Percentiles rank a stretch among this genome's conserved stretches.
Conservation (phyloP, 2,329 filamentous ascomycete species). For the Colletotrichum lini region DNA sequence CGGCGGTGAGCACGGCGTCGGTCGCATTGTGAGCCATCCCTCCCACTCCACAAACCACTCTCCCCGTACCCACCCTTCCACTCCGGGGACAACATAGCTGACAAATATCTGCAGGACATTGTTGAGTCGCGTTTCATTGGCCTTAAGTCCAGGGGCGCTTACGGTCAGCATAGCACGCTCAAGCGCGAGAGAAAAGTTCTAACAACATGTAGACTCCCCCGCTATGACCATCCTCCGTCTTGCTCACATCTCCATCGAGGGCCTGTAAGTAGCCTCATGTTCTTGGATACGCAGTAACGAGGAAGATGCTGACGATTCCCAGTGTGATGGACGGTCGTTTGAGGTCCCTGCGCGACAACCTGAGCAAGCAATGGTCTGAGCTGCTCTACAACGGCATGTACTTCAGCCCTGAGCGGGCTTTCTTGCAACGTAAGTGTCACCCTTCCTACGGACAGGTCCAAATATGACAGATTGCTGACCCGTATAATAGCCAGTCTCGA, state of each 20-base stretch:
- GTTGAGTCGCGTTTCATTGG: constrained; percentile 63
- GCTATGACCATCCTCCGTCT: constrained; percentile 47
- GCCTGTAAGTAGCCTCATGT: constrained; percentile 52
- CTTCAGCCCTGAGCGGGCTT: constrained; percentile 61
- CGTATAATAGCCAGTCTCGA: constrained; percentile 32
- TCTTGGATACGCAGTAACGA: too few species aligned
- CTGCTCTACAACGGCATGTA: constrained; percentile 64
- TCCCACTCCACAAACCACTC: constrained; percentile 51
- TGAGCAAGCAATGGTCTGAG: constrained; percentile 56
- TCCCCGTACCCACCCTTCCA: neutral
- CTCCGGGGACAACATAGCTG: neutral
- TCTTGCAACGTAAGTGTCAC: constrained; percentile 34
- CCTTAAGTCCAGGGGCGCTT: constrained; percentile 68
- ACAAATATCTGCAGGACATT: constrained; percentile 45
- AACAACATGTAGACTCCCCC: constrained; percentile 41
- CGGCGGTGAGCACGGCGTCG: constrained; percentile 75
- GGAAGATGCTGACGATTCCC: neutral
- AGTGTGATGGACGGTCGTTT: constrained; percentile 68
- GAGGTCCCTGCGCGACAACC: constrained; percentile 67
- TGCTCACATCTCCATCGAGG: constrained; percentile 65
- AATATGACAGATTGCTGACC: neutral
- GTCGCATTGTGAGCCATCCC: constrained; percentile 74
- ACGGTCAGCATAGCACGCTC: constrained; percentile 60
- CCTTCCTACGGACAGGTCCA: too few species aligned
- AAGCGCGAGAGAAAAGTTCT: neutral